Conservation (phyloP, 225 moss, liverwort and hornwort genomes). For the Pleurozium schreberi region DNA sequence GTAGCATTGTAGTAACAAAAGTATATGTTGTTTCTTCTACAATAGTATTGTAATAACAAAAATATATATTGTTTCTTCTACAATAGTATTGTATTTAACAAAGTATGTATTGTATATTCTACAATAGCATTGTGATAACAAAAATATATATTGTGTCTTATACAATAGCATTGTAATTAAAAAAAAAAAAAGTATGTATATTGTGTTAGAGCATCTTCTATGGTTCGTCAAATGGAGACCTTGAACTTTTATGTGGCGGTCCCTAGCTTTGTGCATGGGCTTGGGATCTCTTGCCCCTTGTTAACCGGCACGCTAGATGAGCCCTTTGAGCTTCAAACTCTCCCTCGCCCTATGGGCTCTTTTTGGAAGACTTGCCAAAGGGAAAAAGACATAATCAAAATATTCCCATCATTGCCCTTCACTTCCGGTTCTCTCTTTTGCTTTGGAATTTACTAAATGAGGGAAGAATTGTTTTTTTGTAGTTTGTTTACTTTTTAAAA, state of each 20-base stretch:
- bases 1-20: too few relatives aligned
- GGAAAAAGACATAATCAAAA: not conserved
- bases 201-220: not conserved
- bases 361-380: fast-evolving
- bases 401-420: not conserved
- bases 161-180: not conserved
- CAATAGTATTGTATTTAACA: too few relatives aligned
- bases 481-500: not conserved
- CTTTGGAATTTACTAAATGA: fast-evolving
- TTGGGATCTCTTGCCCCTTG: not conserved
- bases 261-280: not conserved
- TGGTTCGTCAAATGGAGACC: not conserved
- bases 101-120: too few relatives aligned
- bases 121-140: too few relatives aligned
- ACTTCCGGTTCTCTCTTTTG: fast-evolving
- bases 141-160: too few relatives aligned
- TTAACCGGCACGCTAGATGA: fast-evolving
- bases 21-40: too few relatives aligned
- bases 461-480: too few relatives aligned
- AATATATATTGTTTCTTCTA: too few relatives aligned
- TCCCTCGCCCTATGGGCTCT: fast-evolving
- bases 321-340: fast-evolving
- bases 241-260: fast-evolving
- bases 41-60: not conserved
- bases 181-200: not conserved